Percentiles rank a stretch among this genome's conserved stretches.
Conservation (phyloP, 148 eudicot species). For the Polygonum aviculare region DNA sequence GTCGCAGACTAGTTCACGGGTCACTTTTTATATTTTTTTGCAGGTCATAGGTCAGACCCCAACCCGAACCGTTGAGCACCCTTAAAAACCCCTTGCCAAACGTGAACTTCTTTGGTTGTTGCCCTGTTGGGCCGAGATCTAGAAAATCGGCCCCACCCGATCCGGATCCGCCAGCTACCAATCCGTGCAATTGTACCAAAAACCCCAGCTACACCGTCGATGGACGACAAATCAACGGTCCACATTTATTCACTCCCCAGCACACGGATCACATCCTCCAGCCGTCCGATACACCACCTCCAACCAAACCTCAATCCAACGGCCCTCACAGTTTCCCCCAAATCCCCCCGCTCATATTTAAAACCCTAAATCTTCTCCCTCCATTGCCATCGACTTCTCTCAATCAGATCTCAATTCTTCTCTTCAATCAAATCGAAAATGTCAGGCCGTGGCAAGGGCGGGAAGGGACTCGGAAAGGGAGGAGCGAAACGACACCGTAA, state of each 20-base stretch:
- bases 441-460: slow-evolving; percentile 6
- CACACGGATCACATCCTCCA: not conserved
- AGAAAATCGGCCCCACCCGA: not conserved
- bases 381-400: not conserved
- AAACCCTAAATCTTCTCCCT: not conserved
- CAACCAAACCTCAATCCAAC: not conserved
- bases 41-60: too few relatives aligned
- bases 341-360: not conserved
- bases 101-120: too few relatives aligned
- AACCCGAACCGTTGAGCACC: too few relatives aligned
- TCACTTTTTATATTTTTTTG: too few relatives aligned
- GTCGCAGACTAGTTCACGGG: too few relatives aligned
- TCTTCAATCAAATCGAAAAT: not conserved
- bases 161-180: not conserved
- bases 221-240: not conserved
- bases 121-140: too few relatives aligned
- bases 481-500: slow-evolving; percentile 8
- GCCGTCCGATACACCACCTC: not conserved
- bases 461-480: slow-evolving; percentile 4
- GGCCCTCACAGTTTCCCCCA: not conserved
- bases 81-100: too few relatives aligned
- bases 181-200: not conserved
- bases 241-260: not conserved
- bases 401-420: too few relatives aligned
- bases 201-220: not conserved